phyloP scores from a whole-genome alignment of 306 rosid species.

The Pueraria montana region DNA sequence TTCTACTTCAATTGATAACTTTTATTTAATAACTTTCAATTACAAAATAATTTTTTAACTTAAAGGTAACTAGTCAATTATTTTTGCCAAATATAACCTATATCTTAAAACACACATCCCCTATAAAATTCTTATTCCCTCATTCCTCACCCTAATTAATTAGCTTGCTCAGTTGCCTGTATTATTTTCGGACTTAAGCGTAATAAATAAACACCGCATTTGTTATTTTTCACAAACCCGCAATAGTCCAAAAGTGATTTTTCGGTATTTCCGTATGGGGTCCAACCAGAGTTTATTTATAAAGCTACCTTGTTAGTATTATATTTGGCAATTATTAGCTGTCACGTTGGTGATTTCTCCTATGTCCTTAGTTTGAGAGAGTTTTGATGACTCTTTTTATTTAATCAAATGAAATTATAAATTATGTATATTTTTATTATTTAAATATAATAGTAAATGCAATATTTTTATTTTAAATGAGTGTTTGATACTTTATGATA shows the following conservation, averaged over 20 bases:
- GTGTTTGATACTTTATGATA: too few relatives aligned
- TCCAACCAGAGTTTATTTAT: not conserved
- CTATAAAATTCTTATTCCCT: not conserved
- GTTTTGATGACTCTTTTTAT: not conserved
- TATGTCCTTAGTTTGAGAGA: not conserved
- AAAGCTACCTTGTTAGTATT: not conserved
- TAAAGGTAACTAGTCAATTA: not conserved
- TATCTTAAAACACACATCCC: not conserved
- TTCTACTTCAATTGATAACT: not conserved
- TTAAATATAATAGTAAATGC: too few relatives aligned
- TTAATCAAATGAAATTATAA: not conserved
- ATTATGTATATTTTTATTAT: not conserved
- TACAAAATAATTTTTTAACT: not conserved
- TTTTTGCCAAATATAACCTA: not conserved
- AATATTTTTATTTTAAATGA: too few relatives aligned
- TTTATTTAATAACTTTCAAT: too few relatives aligned
- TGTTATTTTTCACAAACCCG: not conserved
- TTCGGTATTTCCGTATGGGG: not conserved
- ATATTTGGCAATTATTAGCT: slow-evolving; percentile 19
- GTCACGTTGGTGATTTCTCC: not conserved
- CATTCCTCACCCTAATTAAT: not conserved
- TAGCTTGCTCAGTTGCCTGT: not conserved
- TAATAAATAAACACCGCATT: not conserved
- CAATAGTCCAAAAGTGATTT: not conserved
- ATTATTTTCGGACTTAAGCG: not conserved